phyloP scores from a whole-genome alignment of 352 stramenopile species.

The Phytopythium montanum region DNA sequence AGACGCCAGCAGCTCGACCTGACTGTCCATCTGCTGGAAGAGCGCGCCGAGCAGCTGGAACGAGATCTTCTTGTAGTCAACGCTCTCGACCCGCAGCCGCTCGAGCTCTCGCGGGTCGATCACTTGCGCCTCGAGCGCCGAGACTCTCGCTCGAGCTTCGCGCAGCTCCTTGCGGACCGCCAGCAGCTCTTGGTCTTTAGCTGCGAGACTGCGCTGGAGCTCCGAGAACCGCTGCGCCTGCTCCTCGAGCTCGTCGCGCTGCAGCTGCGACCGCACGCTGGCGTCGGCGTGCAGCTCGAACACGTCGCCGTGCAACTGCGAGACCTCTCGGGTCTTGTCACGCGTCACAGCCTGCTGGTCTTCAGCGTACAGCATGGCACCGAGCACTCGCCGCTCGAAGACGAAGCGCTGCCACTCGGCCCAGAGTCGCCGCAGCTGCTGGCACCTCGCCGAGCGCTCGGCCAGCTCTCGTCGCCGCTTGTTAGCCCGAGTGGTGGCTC shows the following conservation, averaged over 20 bases:
- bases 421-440: constrained; percentile 35
- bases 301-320: constrained; percentile 56
- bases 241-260: constrained; percentile 31
- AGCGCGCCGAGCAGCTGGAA: constrained; percentile 51
- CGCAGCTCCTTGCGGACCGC: constrained; percentile 44
- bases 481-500: constrained; percentile 27
- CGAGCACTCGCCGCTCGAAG: constrained; percentile 55
- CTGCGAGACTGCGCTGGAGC: constrained; percentile 22
- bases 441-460: constrained; percentile 15
- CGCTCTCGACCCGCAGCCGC: constrained; percentile 45
- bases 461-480: constrained; percentile 13
- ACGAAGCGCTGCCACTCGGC: constrained; percentile 51
- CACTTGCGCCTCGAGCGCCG: constrained; percentile 36
- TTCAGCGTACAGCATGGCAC: constrained; percentile 72
- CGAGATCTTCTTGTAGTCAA: constrained; percentile 67
- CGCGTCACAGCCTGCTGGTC: constrained; percentile 43
- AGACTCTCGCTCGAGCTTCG: constrained; percentile 24
- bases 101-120: constrained; percentile 57
- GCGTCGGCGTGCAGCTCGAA: constrained; percentile 34
- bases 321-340: constrained; percentile 40
- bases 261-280: constrained; percentile 33
- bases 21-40: constrained; percentile 45
- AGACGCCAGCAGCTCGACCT: constrained; percentile 54
- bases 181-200: constrained; percentile 57
- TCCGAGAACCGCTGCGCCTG: constrained; percentile 30